Evolutionary conservation across 495 filamentous ascomycete species (phyloP).

Genomic region (Penicillium cinerascens): DNA sequence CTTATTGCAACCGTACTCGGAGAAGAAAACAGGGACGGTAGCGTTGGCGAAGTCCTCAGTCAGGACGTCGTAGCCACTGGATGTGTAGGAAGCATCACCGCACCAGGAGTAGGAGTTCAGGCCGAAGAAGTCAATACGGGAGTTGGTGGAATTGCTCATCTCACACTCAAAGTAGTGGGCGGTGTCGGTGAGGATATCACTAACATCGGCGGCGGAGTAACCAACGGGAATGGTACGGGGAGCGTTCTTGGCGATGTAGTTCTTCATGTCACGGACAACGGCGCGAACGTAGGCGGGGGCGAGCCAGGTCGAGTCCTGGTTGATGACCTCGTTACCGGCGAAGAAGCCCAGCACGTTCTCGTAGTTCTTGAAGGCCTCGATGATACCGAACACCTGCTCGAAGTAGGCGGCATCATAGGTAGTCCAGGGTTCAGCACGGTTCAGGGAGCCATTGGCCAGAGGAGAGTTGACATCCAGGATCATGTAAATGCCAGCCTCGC

Average conservation of each 20-base stretch:
- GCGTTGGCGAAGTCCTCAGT: constrained; percentile 65
- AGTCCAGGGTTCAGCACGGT: constrained; percentile 60
- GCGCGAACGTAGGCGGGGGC: constrained; percentile 51
- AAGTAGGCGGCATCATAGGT: constrained; percentile 77
- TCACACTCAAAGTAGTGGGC: constrained; percentile 82
- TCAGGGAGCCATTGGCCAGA: constrained; percentile 69
- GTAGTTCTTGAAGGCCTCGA: constrained; percentile 92
- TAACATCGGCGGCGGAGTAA: constrained; percentile 93
- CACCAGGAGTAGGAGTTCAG: constrained; percentile 98
- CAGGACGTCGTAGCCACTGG: constrained; percentile 68
- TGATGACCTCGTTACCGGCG: constrained; percentile 90
- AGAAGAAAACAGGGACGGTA: constrained; percentile 89
- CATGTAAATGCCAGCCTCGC: constrained; percentile 74
- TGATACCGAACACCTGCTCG: constrained; percentile 79
- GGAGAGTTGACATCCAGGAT: constrained; percentile 86
- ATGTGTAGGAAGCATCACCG: constrained; percentile 66
- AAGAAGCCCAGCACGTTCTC: constrained; percentile 92
- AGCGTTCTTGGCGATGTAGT: constrained; percentile 75
- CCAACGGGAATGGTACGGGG: constrained; percentile 73
- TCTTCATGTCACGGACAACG: constrained; percentile 79
- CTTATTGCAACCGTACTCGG: constrained; percentile 92
- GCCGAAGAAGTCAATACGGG: constrained; percentile 81
- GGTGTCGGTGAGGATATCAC: constrained; percentile 70
- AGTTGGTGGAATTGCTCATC: constrained; percentile 60
- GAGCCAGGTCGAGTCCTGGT: constrained; percentile 49